A percentile compares a stretch with the other conserved stretches of the same genome.
Evolutionary conservation across 2,329 filamentous ascomycete genomes (phyloP).

Genomic region (Botrytis cinerea): DNA sequence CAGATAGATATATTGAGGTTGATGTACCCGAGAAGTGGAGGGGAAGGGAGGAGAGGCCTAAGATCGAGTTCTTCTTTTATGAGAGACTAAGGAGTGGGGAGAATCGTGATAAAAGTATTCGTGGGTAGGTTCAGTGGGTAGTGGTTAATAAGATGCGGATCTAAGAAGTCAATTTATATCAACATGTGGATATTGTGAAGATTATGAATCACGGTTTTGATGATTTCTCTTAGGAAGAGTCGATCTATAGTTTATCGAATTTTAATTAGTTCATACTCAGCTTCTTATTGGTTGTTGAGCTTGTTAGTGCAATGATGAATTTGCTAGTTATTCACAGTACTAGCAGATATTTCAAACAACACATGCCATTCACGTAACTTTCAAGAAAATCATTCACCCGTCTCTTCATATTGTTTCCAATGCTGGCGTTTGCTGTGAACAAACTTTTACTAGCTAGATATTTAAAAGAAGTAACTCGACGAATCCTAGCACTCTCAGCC

Average conservation of each 20-base stretch:
- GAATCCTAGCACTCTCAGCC: not conserved
- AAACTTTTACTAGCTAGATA: not conserved
- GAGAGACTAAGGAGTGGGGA: slow-evolving; percentile 17
- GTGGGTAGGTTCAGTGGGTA: accelerated
- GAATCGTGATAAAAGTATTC: not conserved
- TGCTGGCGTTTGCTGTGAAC: no score
- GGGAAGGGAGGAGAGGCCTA: slow-evolving; percentile 16
- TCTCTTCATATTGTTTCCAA: accelerated
- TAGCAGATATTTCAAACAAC: not conserved
- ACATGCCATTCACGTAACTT: not conserved
- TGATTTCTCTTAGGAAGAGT: not conserved
- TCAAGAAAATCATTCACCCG: not conserved
- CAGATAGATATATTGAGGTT: slow-evolving; percentile 24
- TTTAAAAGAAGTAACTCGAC: not conserved
- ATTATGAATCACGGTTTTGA: not conserved
- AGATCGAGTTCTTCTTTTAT: slow-evolving; percentile 28
- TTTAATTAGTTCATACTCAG: not conserved
- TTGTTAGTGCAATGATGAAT: not conserved
- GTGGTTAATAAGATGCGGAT: not conserved
- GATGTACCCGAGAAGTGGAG: slow-evolving; percentile 30
- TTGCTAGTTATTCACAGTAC: not conserved
- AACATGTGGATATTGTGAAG: not conserved
- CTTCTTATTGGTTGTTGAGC: not conserved
- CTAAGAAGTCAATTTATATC: not conserved
- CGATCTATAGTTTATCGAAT: not conserved